A percentile compares a stretch with the other conserved stretches of the same genome.
phyloP scores from a whole-genome alignment of 2,329 filamentous ascomycete genomes.

The Tolypocladium paradoxum region DNA sequence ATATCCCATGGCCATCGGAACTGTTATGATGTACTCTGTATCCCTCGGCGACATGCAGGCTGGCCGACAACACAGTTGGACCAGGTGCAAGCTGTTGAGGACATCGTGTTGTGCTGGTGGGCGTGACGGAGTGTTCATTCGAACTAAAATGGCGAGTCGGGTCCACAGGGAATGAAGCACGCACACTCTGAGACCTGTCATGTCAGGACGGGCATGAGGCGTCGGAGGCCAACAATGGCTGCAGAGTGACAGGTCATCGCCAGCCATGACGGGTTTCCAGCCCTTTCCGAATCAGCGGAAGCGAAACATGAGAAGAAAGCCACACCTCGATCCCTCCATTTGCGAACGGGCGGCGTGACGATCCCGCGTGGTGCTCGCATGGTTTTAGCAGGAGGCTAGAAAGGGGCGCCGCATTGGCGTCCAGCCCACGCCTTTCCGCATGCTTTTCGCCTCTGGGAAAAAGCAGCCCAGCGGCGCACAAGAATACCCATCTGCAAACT shows the following conservation, averaged over 20 bases:
- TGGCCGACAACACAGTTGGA: background rate
- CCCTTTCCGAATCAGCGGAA: background rate
- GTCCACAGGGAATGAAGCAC: background rate
- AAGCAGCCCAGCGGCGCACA: background rate
- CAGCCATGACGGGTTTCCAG: background rate
- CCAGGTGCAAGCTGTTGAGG: background rate
- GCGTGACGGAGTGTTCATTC: background rate
- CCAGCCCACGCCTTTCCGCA: background rate
- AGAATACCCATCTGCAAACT: background rate
- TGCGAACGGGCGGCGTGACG: background rate
- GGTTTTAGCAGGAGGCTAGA: background rate
- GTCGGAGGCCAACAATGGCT: background rate
- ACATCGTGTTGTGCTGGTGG: background rate
- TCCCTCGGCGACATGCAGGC: background rate
- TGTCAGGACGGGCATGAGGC: background rate
- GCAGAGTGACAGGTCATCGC: background rate
- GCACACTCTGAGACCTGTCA: background rate
- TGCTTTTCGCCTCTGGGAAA: no score
- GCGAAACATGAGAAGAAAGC: background rate
- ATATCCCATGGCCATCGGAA: background rate
- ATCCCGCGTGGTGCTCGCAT: constrained; percentile 1
- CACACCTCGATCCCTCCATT: background rate
- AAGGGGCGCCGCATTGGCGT: background rate
- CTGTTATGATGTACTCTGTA: background rate
- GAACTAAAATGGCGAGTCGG: background rate